Base-by-base conservation (phyloP, 768 basidiomycete genomes). In the Macrocybe gigantea region DNA sequence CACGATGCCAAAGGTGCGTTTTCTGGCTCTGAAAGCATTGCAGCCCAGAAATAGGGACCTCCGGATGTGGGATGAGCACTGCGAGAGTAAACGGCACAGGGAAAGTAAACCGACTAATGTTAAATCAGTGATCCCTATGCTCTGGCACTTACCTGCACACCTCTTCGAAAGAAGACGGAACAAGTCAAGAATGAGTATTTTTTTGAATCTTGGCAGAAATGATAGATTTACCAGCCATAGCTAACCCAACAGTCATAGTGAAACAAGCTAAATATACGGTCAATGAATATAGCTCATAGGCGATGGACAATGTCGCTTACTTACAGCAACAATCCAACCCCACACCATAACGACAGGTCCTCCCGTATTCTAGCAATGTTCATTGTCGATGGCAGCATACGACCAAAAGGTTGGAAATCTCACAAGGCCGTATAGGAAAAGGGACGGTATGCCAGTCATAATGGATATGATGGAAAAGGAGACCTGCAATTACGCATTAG, bases 11-110 rank as follows among this genome's bases (percentile, higher is more conserved):
- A 69, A 0, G 84, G 68, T 3, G 83, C 83, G 34, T 74, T 63
- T 53, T 75, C 54, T 1, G 76, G 78, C 45, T 68, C 67, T 1
- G 83, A 79, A 1, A 88, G 64, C 78, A 87, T 84, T 1, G 85
- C 85, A n/a, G 85, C 80, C 87, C 86, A 88, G 62, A 82, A 87
- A 56, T 88, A 87, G 0, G 87, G 85, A 0, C 85, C 85, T 5
- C 85, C 83, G 42, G 78, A 82, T 2, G 83, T 84, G 5, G 82
- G 83, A 65, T 81, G 83, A 2, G 83, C 81, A 52, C 82, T 84
- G 50, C 22, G 22, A 22, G 22, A 22, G 22, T 22, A 22, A 22
- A 22, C 22, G 22, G 22, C 22, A 22, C 22, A n/a, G 22, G 22
- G 22, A 22, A 22, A 22, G 22, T 22, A 22, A 22, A 22, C 4